Evolutionary conservation across 1,284 basidiomycete species (phyloP).

Genomic region (Sanghuangporus baumii): DNA sequence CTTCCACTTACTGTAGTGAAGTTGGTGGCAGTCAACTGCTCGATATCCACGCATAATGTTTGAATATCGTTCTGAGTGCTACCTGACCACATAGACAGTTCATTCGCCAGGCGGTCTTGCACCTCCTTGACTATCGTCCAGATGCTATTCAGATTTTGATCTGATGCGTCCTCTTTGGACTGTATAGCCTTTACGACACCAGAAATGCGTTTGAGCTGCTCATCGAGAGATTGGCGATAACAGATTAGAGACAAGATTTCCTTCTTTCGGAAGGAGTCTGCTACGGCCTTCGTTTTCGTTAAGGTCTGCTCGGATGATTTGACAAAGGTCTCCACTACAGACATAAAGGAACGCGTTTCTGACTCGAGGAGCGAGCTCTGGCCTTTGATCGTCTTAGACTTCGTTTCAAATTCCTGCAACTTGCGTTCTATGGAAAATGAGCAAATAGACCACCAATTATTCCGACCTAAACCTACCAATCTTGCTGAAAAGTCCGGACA

Average conservation of each 20-base stretch:
- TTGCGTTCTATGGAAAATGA: conserved; percentile 61
- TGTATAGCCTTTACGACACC: conserved; percentile 56
- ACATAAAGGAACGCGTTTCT: conserved; percentile 47
- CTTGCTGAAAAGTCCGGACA: conserved; percentile 76
- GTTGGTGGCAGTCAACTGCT: conserved; percentile 30
- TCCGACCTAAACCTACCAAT: conserved; percentile 48
- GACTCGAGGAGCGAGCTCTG: conserved; percentile 56
- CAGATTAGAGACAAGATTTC: conserved; percentile 41
- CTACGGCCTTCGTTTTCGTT: conserved; percentile 47
- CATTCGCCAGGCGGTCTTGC: conserved; percentile 44
- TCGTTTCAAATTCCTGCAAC: conserved; percentile 57
- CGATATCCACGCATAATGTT: conserved; percentile 41
- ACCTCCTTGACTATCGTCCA: conserved; percentile 49
- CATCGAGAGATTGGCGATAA: conserved; percentile 52
- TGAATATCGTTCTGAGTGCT: conserved; percentile 44
- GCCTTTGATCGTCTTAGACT: conserved; percentile 57
- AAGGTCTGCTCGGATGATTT: conserved; percentile 50
- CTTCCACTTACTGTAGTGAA: conserved; percentile 36
- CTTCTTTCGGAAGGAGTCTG: conserved; percentile 50
- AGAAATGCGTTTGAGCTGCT: conserved; percentile 54
- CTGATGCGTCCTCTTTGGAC: conserved; percentile 21
- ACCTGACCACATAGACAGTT: conserved; percentile 50
- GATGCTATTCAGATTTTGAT: conserved; percentile 12
- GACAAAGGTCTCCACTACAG: conserved; percentile 59
- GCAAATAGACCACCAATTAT: conserved; percentile 8